Evolutionary conservation across 2,329 filamentous ascomycete species (phyloP), one percentile per base, ranked within the genome.

Genomic region (Trichoderma harzianum): DNA sequence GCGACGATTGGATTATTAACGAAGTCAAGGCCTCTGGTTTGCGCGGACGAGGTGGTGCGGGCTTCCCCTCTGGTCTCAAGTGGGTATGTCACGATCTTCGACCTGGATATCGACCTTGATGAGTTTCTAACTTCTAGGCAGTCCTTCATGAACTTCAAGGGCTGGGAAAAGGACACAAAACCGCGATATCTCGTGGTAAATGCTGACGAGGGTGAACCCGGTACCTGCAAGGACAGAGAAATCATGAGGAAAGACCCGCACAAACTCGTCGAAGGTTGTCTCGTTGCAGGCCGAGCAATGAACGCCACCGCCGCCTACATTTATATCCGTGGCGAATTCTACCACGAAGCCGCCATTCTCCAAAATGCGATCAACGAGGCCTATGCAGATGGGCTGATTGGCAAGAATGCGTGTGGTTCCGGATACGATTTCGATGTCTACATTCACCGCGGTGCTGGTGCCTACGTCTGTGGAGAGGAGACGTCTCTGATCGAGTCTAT

Each of bases 131-230:
- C 43, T 57, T 24, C 6, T 74, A 61, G 73, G 24, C 79, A 97
- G 94, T 98, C 95, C 64, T 99, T 99, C 84, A 99, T 99, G 96
- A 99, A 99, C 88, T 95, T 95, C 88, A 98, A 98, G 85, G 96
- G 94, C 79, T 99, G 96, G 96, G 95, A 99, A 79, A 97, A 99
- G 86, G 96, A 98, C 82, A 92, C 84, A 78, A 97, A 97, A 85
- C 96, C 96, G 76, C 91, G 96, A 79, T 99, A 99, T 81, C 87
- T 99, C 70, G 95, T 99, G 74, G 94, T 99, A 86, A 99, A 99
- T 80, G 96, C 96, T 76, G 96, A 99, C 82, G 96, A 99, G 86
- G 96, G 96, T 79, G 96, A 99, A 85, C 96, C 96, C 34, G 96
- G 96, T 83, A 99, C 96, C 69, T 99, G 96, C 91, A 99, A 99